Conservation (phyloP, 139 green algal genomes). For the Dunaliella primolecta region DNA sequence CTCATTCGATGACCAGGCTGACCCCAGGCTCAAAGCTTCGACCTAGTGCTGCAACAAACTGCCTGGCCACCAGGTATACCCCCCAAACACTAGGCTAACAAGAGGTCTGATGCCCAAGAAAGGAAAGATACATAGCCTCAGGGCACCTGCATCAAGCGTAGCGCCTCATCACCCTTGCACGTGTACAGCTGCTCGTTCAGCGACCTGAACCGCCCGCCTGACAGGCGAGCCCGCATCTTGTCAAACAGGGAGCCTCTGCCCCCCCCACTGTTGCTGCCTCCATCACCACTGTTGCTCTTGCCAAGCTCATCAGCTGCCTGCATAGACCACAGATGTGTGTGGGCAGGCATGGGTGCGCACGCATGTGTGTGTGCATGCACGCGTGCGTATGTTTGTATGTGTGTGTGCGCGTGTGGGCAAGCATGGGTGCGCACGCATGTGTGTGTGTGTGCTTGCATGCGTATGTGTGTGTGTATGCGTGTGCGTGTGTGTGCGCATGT, state of each 20-base stretch:
- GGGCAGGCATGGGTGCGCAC: not conserved
- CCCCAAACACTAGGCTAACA: too few species aligned
- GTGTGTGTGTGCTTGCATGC: not conserved
- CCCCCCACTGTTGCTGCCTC: not conserved
- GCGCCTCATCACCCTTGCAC: slow-evolving; percentile 53
- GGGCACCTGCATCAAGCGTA: slow-evolving; percentile 61
- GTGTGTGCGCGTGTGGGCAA: too few species aligned
- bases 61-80: too few species aligned
- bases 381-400: not conserved
- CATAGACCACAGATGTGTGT: not conserved
- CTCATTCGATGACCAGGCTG: too few species aligned
- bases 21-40: too few species aligned
- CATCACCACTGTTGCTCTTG: not conserved
- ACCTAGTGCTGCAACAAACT: too few species aligned
- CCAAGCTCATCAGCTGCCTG: not conserved
- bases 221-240: slow-evolving; percentile 68
- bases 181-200: slow-evolving; percentile 98
- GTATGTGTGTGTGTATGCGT: not conserved
- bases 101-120: too few species aligned
- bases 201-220: slow-evolving; percentile 81
- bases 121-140: too few species aligned
- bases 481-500: not conserved
- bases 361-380: not conserved
- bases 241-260: slow-evolving; percentile 50
- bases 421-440: not conserved